Base-by-base conservation (phyloP, 2,329 filamentous ascomycete species). In the Tolypocladium amazonense region DNA sequence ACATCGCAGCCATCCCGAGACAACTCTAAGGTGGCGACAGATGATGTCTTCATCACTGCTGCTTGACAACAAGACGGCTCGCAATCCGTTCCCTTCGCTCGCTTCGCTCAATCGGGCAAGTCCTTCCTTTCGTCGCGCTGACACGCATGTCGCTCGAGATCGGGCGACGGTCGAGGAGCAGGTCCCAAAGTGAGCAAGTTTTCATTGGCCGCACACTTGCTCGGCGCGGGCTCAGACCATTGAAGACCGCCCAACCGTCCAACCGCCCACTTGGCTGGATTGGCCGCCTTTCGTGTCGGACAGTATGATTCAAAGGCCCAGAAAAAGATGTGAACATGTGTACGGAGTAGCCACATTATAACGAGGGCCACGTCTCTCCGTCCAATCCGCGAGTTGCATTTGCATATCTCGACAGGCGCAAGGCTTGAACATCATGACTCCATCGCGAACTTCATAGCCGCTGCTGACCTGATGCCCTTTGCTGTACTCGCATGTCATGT, bases 151-250 rank as follows among this genome's bases (percentile, higher is more conserved):
- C 27, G 47, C 47, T 20, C 7, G 18, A 33, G 47, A 12, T 33
- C 35, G 27, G 27, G 18, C 50, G 11, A n/a, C 47, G 35, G 63
- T 65, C 65, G 65, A 64, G 65, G 63, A 62, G 57, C 60, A 58
- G 64, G 56, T 63, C 25, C 57, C 58, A 52, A 39, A 12, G 30
- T 66, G 73, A 76, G 73, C 73, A 76, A 73, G 73, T 76, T 76
- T 75, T 67, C 63, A 76, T 76, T 75, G 73, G 73, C 65, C 54
- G 43, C 27, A 20, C 45, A 30, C 38, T 9, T 43, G 39, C 39
- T 41, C 39, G 18, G 39, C 39, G n/a, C 39, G 8, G 7, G n/a
- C 39, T n/a, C 18, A n/a, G 18, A n/a, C 39, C 7, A 37, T 14
- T 37, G 35, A 43, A 39, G 15, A 20, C 38, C 1, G 15, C 38